These are phyloP conservation scores for Leccinum fuscescens DNA, from an alignment of 1,284 basidiomycete genomes.

Conservation along the genomic window DNA sequence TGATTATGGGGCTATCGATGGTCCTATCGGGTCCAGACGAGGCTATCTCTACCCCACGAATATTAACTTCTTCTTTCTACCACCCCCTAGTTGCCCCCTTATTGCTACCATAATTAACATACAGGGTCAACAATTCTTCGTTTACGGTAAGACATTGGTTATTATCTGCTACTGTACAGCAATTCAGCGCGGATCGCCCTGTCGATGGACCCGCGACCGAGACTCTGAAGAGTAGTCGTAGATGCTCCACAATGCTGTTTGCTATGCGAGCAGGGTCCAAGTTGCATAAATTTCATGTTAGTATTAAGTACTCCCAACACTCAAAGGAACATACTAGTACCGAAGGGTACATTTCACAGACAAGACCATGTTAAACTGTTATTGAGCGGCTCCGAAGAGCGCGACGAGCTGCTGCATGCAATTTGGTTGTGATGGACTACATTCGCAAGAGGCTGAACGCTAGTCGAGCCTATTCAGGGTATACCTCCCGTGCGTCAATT, in stretches of 20 bases:
- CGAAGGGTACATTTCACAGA: not conserved
- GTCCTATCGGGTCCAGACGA: not conserved
- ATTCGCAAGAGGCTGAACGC: not conserved
- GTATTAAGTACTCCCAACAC: not conserved
- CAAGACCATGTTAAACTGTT: not conserved
- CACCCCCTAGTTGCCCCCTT: not conserved
- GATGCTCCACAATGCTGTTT: not conserved
- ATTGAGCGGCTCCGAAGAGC: not conserved
- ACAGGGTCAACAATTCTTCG: not conserved
- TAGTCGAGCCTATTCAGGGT: not conserved
- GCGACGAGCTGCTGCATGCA: not conserved
- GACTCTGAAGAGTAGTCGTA: not conserved
- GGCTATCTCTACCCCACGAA: not conserved
- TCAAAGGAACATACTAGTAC: not conserved
- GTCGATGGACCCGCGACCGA: not conserved
- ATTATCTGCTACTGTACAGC: not conserved
- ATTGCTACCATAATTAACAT: not conserved
- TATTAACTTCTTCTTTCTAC: not conserved
- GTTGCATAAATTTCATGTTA: not conserved
- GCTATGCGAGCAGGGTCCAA: not conserved
- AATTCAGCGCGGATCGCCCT: not conserved
- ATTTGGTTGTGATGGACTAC: not conserved
- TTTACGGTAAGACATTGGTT: not conserved
- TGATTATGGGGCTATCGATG: not conserved
- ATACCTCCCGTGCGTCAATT: not conserved